Base-by-base conservation (phyloP, 305 asterid species). In the Fraxinus floribunda region DNA sequence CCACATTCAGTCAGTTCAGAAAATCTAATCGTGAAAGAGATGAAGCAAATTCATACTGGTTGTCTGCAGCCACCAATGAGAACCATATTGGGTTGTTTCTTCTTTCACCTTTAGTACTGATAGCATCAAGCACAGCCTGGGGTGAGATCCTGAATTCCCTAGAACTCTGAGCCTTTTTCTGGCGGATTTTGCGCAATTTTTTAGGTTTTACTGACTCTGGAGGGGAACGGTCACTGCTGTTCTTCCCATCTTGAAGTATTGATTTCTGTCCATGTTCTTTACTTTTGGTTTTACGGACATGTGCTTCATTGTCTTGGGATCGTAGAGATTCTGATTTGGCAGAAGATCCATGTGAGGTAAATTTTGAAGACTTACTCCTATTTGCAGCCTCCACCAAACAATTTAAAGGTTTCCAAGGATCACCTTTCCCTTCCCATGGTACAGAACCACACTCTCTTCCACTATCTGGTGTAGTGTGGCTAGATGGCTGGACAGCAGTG, bases 61-160 rank as follows among this genome's bases (percentile, higher is more conserved):
- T 93, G 32, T 89, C 89, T 1, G 89, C 86, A 78, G 98, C 95
- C 85, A 92, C 95, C 57, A 95, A 89, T 16, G 98, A 94, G 87
- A 95, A 91, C 98, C 98, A 95, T 79, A 95, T 91, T 49, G 98
- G 95, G 86, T 85, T 70, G 78, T 82, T 87, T 87, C 90, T 92
- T 83, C 87, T 86, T 66, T 91, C 95, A 44, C 84, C 76, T 83
- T 86, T 88, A 71, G 87, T 86, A 87, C 82, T 84, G 84, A 88
- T 83, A 81, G 89, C 90, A 89, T 95, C 95, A 24, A 95, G 93
- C 80, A 91, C 90, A 66, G 78, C 87, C 85, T 91, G 93, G n/a
- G 93, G 91, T 1, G 92, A 86, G 76, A 89, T 84, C 88, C 84
- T 88, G 52, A 80, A 84, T 57, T 91, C 86, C 66, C 89, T 92